Evolutionary conservation across 2,329 filamentous ascomycete species (phyloP), one percentile per base, ranked within the genome.

Genomic region (Ceratocystis alfenasii): DNA sequence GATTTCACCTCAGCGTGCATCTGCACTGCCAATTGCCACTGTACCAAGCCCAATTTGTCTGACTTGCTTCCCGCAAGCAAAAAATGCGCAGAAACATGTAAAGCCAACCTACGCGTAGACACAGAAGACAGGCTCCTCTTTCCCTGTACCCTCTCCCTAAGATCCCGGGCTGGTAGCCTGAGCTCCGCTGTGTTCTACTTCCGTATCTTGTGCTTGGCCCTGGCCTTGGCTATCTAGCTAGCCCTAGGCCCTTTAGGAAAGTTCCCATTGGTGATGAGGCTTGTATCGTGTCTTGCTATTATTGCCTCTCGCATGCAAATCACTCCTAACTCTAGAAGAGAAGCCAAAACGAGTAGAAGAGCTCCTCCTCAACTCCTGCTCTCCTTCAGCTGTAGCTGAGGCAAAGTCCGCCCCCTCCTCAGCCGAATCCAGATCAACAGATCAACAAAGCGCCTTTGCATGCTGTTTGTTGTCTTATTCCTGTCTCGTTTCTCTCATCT

Each of bases 351-450:
- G 22, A 30, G n/a, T 8, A 59, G 22, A 30, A 59, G 15, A 17
- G 33, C 17, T 15, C 33, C n/a, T 12, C 36, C 12, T 12, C 22
- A 28, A 28, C 20, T 59, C 7, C 25, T 5, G 55, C 28, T 41
- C 36, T 15, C 36, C 36, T 36, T 36, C 55, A 36, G 55, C 55
- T 59, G 30, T 59, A 59, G 55, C 28, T 36, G 55, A 36, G 55
- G 55, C 55, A 59, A 59, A 59, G 55, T 20, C 55, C 28, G 12
- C 55, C 36, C 36, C 36, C 36, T 41, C 36, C 36, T 22, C 15
- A 59, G 55, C 8, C 28, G 28, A 36, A 15, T 36, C n/a, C 55
- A 59, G 28, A 59, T n/a, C 55, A 59, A 59, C 55, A 59, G 55
- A 59, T 59, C 55, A 59, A 36, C 30, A 30, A n/a, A 59, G 22